Evolutionary conservation across 2,329 filamentous ascomycete genomes (phyloP), one percentile per base, ranked within the genome.

Genomic region (Fusarium odoratissimum): DNA sequence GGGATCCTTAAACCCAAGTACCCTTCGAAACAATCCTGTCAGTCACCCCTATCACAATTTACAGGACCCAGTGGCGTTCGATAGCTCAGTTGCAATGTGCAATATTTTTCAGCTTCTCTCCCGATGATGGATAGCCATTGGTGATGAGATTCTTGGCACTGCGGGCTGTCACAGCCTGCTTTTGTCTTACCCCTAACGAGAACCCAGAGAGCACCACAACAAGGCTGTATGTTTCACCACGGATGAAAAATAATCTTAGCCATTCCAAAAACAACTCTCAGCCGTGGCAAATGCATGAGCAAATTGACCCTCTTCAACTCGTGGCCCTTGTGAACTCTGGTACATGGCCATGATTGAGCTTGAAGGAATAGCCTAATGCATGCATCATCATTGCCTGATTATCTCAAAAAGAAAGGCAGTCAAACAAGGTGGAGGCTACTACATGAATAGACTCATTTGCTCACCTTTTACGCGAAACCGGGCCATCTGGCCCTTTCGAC

Each of bases 141-240:
- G 30, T 3, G 46, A 7, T 13, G 2, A 19, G 16, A 13, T 23
- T 33, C 46, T 49, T 49, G 46, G 46, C 46, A 4, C 30, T 33
- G 46, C 46, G 23, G 46, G 46, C 14, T 49, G 14, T 49, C 10
- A 23, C 46, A 49, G 46, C 46, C 30, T 33, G 30, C 46, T 49
- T 33, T 33, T 48, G 14, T 6, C 21, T 6, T 23, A 14, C 5
- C 10, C 45, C 10, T 3, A 5, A 14, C 8, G 4, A 28, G 8
- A 6, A 14, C 44, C 3, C 25, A 21, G 17, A 33, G 16, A 17
- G 14, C 3, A 37, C 35, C 35, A 37, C 10, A 4, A 37, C 11
- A 10, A 37, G 35, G 9, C 35, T 37, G 35, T 37, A 9, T 37
- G 16, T 37, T 16, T 35, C 7, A 35, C 14, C 14, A 16, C 4